Conservation (phyloP, 75 land plant genomes). For the Sequoia sempervirens region DNA sequence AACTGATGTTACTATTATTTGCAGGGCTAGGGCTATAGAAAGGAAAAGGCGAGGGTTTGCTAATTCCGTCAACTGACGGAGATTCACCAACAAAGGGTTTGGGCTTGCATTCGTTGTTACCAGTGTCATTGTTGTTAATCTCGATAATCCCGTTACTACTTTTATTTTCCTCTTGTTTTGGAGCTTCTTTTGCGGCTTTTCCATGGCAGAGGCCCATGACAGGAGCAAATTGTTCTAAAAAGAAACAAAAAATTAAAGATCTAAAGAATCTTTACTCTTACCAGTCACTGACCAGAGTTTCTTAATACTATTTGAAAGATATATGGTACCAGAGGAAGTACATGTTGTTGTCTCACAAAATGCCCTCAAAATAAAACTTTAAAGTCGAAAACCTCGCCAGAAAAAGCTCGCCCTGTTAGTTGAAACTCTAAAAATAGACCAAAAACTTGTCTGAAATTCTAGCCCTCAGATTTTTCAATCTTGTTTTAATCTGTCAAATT, state of each 20-base stretch:
- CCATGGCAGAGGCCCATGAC: slow-evolving; percentile 75
- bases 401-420: background rate
- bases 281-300: background rate
- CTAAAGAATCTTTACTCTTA: background rate
- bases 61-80: slow-evolving; percentile 12
- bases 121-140: background rate
- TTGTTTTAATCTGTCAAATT: background rate
- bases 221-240: background rate
- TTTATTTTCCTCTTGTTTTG: background rate
- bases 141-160: background rate
- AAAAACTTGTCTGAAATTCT: background rate
- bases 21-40: slow-evolving; percentile 65
- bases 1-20: slow-evolving; percentile 31
- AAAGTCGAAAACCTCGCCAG: background rate
- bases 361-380: background rate
- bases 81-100: background rate
- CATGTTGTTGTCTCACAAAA: background rate
- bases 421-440: background rate
- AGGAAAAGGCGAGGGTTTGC: slow-evolving; percentile 51
- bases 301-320: background rate
- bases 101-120: slow-evolving; percentile 6
- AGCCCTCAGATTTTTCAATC: background rate
- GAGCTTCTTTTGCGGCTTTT: slow-evolving; percentile 21
- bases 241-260: background rate
- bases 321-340: slow-evolving; percentile 2